Conservation (phyloP, 768 basidiomycete species). For the Gelatoporia subvermispora region DNA sequence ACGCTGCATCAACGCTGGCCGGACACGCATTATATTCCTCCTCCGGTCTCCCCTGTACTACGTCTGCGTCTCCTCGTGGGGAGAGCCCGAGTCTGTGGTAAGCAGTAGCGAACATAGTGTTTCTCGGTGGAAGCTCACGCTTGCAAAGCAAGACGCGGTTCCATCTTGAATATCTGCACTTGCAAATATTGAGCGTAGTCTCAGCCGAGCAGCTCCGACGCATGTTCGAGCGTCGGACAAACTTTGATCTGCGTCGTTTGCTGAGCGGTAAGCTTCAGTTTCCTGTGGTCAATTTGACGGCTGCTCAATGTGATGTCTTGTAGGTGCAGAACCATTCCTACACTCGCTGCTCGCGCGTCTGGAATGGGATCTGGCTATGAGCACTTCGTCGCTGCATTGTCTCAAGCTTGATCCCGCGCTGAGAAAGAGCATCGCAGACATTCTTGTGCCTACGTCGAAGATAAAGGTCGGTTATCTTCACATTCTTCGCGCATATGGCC, state of each 20-base stretch:
- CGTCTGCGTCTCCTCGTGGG: constrained; percentile 87
- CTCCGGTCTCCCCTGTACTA: constrained; percentile 88
- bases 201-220: constrained; percentile 78
- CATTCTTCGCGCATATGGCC: not conserved
- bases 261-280: constrained; percentile 41
- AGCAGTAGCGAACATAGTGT: constrained; percentile 27
- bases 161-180: constrained; percentile 92
- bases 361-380: constrained; percentile 78
- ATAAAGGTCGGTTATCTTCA: constrained; percentile 52
- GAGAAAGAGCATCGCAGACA: constrained; percentile 72
- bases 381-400: constrained; percentile 76
- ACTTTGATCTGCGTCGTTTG: constrained; percentile 83
- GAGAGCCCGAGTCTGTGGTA: constrained; percentile 95
- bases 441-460: constrained; percentile 74
- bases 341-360: constrained; percentile 63
- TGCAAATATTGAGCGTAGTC: constrained; percentile 89
- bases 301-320: not conserved
- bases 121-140: constrained; percentile 22
- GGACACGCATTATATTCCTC: constrained; percentile 80
- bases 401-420: constrained; percentile 66
- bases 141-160: constrained; percentile 79
- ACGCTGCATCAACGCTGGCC: constrained; percentile 79
- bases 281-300: not conserved
- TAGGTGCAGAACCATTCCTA: constrained; percentile 82
- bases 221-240: constrained; percentile 85